phyloP scores from a whole-genome alignment of 2,329 filamentous ascomycete genomes.

The Ascochyta fabae region DNA sequence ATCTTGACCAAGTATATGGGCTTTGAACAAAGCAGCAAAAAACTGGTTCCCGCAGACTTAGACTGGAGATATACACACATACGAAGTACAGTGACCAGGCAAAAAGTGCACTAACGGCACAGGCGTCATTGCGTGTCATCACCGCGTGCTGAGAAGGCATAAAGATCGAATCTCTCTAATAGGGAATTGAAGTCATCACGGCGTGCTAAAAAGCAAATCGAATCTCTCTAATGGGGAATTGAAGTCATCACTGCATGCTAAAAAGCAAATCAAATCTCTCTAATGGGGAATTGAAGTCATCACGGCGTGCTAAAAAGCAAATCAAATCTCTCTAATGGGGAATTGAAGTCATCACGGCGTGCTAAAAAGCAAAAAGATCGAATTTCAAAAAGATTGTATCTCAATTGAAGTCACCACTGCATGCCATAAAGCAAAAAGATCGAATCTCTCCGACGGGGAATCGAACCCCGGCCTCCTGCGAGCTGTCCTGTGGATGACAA shows the following conservation, averaged over 20 bases:
- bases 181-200: conserved; percentile 8
- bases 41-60: no score
- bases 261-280: no score
- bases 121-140: no score
- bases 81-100: no score
- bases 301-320: no score
- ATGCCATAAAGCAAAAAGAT: conserved; percentile 1
- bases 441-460: conserved; percentile 18
- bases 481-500: conserved; percentile 13
- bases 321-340: conserved; percentile 15
- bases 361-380: no score
- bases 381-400: background rate
- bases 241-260: background rate
- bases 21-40: no score
- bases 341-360: conserved; percentile 2
- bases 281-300: conserved; percentile 13
- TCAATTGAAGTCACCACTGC: background rate
- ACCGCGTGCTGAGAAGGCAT: background rate
- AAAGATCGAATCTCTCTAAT: conserved; percentile 15
- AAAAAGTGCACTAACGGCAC: no score
- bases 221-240: conserved; percentile 18
- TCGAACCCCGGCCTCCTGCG: conserved; percentile 21
- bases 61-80: no score
- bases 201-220: background rate
- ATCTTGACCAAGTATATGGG: no score